These are phyloP conservation scores for Candida tetrigidarum DNA, from an alignment of 1,139 yeast species.

Conservation along the genomic window DNA sequence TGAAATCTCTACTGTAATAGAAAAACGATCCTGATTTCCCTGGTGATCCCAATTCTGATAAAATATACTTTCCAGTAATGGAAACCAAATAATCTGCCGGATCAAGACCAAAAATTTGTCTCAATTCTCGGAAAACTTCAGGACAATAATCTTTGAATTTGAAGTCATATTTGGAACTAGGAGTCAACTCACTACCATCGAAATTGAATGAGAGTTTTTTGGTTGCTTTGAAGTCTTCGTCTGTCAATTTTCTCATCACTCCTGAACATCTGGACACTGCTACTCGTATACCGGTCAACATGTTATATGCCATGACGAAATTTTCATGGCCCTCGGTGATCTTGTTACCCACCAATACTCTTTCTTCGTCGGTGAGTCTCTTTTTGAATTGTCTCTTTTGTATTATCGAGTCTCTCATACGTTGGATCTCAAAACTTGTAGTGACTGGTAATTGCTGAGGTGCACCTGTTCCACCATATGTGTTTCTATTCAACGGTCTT, in stretches of 20 bases:
- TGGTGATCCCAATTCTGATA: conserved; percentile 92
- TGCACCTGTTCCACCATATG: conserved; percentile 21
- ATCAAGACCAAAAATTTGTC: conserved; percentile 81
- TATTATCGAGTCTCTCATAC: conserved; percentile 46
- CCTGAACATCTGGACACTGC: conserved; percentile 95
- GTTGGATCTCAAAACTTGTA: conserved; percentile 35
- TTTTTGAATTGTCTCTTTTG: conserved; percentile 42
- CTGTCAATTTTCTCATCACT: conserved; percentile 71
- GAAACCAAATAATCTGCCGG: conserved; percentile 96
- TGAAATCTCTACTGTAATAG: conserved; percentile 90
- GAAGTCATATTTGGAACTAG: conserved; percentile 92
- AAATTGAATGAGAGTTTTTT: conserved; percentile 86
- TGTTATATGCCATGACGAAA: conserved; percentile 93
- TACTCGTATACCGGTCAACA: conserved; percentile 96
- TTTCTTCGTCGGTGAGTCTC: conserved; percentile 41
- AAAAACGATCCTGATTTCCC: conserved; percentile 98
- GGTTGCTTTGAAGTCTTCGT: conserved; percentile 68
- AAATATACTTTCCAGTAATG: conserved; percentile 87
- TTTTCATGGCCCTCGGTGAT: conserved; percentile 93
- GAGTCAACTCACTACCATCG: conserved; percentile 88
- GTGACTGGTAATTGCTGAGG: conserved; percentile 13
- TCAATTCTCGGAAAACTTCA: conserved; percentile 85
- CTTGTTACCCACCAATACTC: conserved; percentile 72
- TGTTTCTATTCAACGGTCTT: conserved; percentile 22
- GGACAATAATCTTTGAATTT: conserved; percentile 98